Base-by-base conservation (phyloP, 352 stramenopile species). In the Elongisporangium prolatum region DNA sequence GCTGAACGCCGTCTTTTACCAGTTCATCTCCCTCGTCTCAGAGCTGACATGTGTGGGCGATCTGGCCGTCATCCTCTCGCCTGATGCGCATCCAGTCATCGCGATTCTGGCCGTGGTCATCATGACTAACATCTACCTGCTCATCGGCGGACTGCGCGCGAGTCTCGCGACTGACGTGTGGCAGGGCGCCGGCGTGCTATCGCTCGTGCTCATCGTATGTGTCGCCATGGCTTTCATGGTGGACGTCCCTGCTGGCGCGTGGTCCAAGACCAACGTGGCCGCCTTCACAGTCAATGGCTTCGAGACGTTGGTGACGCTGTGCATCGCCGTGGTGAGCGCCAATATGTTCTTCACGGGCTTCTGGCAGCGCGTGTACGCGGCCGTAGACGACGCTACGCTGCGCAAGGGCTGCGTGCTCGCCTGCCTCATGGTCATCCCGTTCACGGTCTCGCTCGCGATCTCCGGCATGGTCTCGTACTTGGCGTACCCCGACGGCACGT, bases 301-400 rank as follows among this genome's bases (percentile, higher is more conserved):
- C 52, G 80, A 92, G 65, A 77, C 80, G 17, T 61, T 92, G 2
- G 74, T 92, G 51, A 92, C 83, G 44, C 69, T 92, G 5, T 68
- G 74, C 11, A 88, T 92, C 54, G 82, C 83, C 16, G 62, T 90
- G 4, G 75, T 69, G 10, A 69, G 80, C 14, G 75, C 80, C 16
- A 90, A 86, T 52, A 59, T 92, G 16, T 92, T 92, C 65, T 88
- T 89, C 67, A 90, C 83, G 54, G 83, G 78, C 55, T 92, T 84
- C 56, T 92, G 83, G 83, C 83, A 90, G 64, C 80, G 83, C 48
- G 81, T 89, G 50, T 91, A 83, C 60, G 62, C 76, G 0, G 79
- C 75, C 10, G 76, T 83, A 7, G 75, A 86, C 64, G 71, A 89
- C 60, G 54, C 52, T 13, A 88, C 79, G 9, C 60, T 92, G 20